Evolutionary conservation across 2,329 filamentous ascomycete genomes (phyloP), one percentile per base, ranked within the genome.

Genomic region (Pseudogymnoascus sp.): DNA sequence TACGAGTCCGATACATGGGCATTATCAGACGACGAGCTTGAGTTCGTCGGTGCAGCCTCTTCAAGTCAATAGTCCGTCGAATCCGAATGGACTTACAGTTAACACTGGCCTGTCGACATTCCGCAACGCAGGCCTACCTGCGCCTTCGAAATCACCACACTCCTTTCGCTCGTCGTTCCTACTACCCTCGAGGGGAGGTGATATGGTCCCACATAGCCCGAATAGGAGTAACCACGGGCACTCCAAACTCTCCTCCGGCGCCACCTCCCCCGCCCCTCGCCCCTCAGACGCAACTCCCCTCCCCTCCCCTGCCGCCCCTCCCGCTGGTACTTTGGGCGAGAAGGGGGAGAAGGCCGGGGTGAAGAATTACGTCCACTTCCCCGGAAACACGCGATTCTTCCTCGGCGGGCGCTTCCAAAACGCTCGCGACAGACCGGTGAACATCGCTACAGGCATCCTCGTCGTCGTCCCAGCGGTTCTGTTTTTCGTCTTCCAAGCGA

Each of bases 311-410:
- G 18, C 6, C 23, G 1, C 5, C 23, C 6, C 23, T 3, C 5
- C 23, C 4, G 69, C 63, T 64, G 68, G 62, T 61, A 70, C 66
- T 11, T 1, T 31, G 44, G 60, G 63, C 59, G 69, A 70, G 47
- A 75, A 65, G 25, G 8, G 2, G 28, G 28, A 31, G 28, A 7
- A 31, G 11, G 28, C 8, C 1, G 28, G 28, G 2, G 42, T 47
- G 5, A 87, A 83, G 67, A 96, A 97, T 70, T 89, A 93, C 75
- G 85, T 97, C 73, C 96, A 96, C 74, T 97, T 97, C 71, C 84
- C 90, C 50, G 94, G 94, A 53, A 99, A 97, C 72, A 96, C 91
- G 0, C 80, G 92, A 23, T 99, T 99, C 73, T 96, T 87, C 74
- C 81, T 90, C 64, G 89, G 90, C 35, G 94, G 94, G 6, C 84